Conservation (phyloP, 2,329 filamentous ascomycete genomes). For the Akanthomyces muscarius region DNA sequence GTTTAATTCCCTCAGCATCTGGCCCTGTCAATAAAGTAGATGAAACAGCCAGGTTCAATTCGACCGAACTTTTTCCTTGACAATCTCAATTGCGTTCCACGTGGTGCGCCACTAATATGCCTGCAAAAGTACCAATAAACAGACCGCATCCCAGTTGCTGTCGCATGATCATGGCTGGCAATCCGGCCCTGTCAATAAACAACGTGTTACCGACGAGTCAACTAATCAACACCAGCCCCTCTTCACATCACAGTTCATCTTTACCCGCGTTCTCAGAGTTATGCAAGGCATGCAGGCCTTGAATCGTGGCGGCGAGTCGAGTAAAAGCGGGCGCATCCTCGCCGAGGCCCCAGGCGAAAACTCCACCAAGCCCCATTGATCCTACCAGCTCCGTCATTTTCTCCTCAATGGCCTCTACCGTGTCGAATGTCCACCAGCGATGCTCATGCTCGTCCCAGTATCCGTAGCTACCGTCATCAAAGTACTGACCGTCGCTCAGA, state of each 20-base stretch:
- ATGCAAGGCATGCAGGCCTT: constrained; percentile 22
- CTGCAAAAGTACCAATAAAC: not conserved
- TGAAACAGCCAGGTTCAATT: not conserved
- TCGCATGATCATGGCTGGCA: not conserved
- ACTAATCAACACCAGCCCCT: not conserved
- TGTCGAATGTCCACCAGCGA: constrained; percentile 74
- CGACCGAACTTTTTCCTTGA: not conserved
- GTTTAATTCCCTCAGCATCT: not conserved
- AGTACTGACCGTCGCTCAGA: constrained; percentile 44
- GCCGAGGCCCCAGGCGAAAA: constrained; percentile 72
- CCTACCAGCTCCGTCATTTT: constrained; percentile 61
- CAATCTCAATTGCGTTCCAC: not conserved
- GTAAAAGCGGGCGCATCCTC: constrained; percentile 54
- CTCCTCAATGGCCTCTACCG: constrained; percentile 51
- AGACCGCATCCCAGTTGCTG: not conserved
- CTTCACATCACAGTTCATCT: constrained; percentile 29
- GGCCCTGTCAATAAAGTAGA: not conserved
- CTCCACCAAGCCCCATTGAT: constrained; percentile 57
- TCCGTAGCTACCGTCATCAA: constrained; percentile 62
- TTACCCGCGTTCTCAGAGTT: constrained; percentile 7
- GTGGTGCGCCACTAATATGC: not conserved
- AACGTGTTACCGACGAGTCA: not conserved
- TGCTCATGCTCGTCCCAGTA: constrained; percentile 58
- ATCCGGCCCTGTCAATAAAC: not conserved
- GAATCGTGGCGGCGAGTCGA: constrained; percentile 35